Percentiles rank a stretch among this genome's conserved stretches.
phyloP scores from a whole-genome alignment of 306 rosid genomes.

The Phaseolus lunatus region DNA sequence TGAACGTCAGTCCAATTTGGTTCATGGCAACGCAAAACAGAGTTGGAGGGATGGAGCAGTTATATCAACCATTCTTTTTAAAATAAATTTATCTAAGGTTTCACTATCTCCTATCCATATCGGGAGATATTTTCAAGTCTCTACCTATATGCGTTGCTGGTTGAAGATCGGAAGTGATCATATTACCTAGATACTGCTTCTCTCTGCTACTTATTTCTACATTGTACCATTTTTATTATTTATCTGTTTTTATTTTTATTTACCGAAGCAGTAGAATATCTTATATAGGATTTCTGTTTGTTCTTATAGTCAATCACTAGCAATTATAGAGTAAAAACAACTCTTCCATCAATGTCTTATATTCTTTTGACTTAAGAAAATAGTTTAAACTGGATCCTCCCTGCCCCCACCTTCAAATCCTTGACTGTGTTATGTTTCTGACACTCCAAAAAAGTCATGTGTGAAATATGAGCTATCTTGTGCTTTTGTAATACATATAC shows the following conservation, averaged over 20 bases:
- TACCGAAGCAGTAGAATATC: slow-evolving; percentile 21
- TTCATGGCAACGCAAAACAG: no score
- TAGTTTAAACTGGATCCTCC: not conserved
- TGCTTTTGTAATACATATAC: no score
- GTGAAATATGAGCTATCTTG: no score
- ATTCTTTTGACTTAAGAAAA: no score
- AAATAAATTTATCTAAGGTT: no score
- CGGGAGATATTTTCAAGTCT: no score
- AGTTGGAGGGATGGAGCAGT: no score
- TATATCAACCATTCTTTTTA: no score
- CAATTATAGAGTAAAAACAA: not conserved
- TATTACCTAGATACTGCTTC: not conserved
- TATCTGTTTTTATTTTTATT: slow-evolving; percentile 22
- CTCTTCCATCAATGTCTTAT: not conserved
- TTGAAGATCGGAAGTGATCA: slow-evolving; percentile 14
- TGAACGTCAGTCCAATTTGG: no score
- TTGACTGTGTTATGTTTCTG: slow-evolving; percentile 6
- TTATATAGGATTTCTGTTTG: not conserved
- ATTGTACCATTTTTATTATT: slow-evolving; percentile 9
- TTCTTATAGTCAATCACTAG: not conserved
- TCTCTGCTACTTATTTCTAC: slow-evolving; percentile 18
- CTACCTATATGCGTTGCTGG: not conserved
- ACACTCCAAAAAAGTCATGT: no score
- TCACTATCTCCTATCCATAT: no score
- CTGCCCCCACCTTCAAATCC: no score